Percentiles rank a stretch among this genome's conserved stretches.
These are phyloP conservation scores for Curvularia eragrostidis DNA, from an alignment of 2,329 filamentous ascomycete genomes.

Conservation along the genomic window DNA sequence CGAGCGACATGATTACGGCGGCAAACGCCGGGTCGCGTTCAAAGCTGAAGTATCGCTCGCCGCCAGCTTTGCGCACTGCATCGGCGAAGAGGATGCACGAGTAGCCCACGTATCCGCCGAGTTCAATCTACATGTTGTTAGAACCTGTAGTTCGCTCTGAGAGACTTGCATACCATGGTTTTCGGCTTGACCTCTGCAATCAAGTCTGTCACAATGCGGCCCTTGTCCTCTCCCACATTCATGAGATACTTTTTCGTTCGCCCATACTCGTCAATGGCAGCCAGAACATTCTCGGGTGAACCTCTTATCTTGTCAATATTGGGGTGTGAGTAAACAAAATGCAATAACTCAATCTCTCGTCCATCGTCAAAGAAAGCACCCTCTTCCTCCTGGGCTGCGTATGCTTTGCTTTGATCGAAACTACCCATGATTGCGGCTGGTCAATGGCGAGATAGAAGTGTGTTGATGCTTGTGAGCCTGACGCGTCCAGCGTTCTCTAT, in stretches of 20 bases:
- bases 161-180: constrained; percentile 60
- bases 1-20: constrained; percentile 70
- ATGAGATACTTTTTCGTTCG: constrained; percentile 74
- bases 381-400: constrained; percentile 55
- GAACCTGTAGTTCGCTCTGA: neutral
- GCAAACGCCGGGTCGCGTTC: constrained; percentile 78
- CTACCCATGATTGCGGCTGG: constrained; percentile 34
- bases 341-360: constrained; percentile 74
- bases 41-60: constrained; percentile 71
- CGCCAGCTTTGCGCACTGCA: constrained; percentile 68
- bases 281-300: constrained; percentile 68
- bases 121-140: constrained; percentile 62
- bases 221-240: constrained; percentile 80
- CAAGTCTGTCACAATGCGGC: constrained; percentile 70
- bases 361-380: constrained; percentile 67
- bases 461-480: constrained; percentile 22
- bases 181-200: constrained; percentile 71
- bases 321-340: constrained; percentile 69
- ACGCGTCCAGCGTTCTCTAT: constrained; percentile 27
- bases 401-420: constrained; percentile 55
- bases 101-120: constrained; percentile 84
- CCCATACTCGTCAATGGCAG: constrained; percentile 73
- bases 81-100: constrained; percentile 78
- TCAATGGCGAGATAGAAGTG: constrained; percentile 22
- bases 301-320: constrained; percentile 69